Percentiles rank a stretch among this genome's conserved stretches.
These are phyloP conservation scores for Strobilomyces dryophilus DNA, from an alignment of 768 basidiomycete genomes.

Conservation along the genomic window DNA sequence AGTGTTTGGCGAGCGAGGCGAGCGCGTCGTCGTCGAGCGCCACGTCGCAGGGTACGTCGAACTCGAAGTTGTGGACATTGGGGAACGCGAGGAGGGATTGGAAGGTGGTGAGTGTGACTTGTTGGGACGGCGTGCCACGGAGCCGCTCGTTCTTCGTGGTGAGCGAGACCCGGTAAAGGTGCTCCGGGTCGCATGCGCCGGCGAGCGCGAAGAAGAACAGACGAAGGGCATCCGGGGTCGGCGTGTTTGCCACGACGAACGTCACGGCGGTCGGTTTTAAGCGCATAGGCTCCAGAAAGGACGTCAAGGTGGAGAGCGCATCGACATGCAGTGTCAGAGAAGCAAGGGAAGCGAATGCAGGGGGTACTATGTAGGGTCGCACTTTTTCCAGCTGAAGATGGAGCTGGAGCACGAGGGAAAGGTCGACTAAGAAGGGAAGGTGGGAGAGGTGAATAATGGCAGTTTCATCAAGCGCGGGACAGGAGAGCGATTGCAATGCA, in stretches of 20 bases:
- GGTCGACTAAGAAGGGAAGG: slow-evolving; percentile 13
- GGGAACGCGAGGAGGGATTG: slow-evolving; percentile 16
- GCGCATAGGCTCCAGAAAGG: slow-evolving; percentile 17
- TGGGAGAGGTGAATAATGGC: slow-evolving; percentile 23
- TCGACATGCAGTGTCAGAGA: slow-evolving; percentile 8
- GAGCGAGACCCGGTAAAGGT: slow-evolving; percentile 9
- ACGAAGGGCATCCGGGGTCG: slow-evolving; percentile 17
- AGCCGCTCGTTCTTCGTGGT: neutral
- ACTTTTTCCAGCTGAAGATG: slow-evolving; percentile 16
- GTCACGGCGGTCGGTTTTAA: slow-evolving; percentile 12
- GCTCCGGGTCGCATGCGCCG: slow-evolving; percentile 8
- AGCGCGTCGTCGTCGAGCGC: slow-evolving; percentile 20
- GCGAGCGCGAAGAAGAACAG: slow-evolving; percentile 20
- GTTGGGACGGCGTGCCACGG: neutral
- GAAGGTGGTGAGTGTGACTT: slow-evolving; percentile 14
- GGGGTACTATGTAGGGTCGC: slow-evolving; percentile 5
- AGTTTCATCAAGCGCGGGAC: slow-evolving; percentile 17
- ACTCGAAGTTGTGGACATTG: slow-evolving; percentile 8
- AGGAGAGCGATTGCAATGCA: slow-evolving; percentile 14
- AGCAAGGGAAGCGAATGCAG: slow-evolving; percentile 13
- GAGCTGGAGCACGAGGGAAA: slow-evolving; percentile 13
- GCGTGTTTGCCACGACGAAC: slow-evolving; percentile 10
- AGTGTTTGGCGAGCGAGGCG: slow-evolving; percentile 14
- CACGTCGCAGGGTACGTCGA: slow-evolving; percentile 20
- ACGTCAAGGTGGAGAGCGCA: slow-evolving; percentile 16